These are phyloP conservation scores for Gryganskiella cystojenkinii DNA, from an alignment of 192 early-diverging fungal species.

Conservation along the genomic window DNA sequence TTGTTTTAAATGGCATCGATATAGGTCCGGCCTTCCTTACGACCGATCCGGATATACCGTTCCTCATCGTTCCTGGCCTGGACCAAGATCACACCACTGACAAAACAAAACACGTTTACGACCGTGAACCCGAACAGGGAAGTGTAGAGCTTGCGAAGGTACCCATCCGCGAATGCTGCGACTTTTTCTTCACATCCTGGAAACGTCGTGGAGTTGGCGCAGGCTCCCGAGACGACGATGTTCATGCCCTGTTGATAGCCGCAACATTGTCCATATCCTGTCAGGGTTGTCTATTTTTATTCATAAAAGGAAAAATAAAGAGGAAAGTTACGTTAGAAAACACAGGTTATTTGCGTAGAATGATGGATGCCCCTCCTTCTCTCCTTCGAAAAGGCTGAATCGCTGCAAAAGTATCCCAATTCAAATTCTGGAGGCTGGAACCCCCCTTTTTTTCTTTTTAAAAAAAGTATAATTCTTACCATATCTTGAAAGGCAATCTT, in stretches of 20 bases:
- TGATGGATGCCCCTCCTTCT: too few relatives aligned
- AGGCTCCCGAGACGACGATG: constrained; percentile 20
- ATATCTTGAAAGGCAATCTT: constrained; percentile 48
- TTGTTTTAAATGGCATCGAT: constrained; percentile 25
- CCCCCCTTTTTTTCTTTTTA: not conserved
- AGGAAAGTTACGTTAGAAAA: too few relatives aligned
- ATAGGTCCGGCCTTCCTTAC: constrained; percentile 46
- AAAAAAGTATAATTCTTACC: constrained; percentile 18
- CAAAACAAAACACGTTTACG: constrained; percentile 47
- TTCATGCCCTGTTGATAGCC: constrained; percentile 15
- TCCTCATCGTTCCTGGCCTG: constrained; percentile 59
- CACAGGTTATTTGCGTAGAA: too few relatives aligned
- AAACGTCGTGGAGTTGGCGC: constrained; percentile 5
- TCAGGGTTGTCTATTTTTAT: constrained; percentile 19
- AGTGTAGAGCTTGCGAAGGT: constrained; percentile 49
- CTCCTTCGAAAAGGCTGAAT: too few relatives aligned
- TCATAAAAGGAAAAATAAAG: too few relatives aligned
- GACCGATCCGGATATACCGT: constrained; percentile 52
- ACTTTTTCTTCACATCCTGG: constrained; percentile 40
- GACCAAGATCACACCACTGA: constrained; percentile 46
- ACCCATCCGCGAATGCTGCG: constrained; percentile 22
- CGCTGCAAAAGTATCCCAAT: too few relatives aligned
- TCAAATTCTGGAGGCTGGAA: too few relatives aligned
- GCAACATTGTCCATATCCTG: constrained; percentile 47
- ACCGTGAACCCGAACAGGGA: constrained; percentile 55